Evolutionary conservation across 257 asterid species (phyloP).

Genomic region (Solanum verrucosum): DNA sequence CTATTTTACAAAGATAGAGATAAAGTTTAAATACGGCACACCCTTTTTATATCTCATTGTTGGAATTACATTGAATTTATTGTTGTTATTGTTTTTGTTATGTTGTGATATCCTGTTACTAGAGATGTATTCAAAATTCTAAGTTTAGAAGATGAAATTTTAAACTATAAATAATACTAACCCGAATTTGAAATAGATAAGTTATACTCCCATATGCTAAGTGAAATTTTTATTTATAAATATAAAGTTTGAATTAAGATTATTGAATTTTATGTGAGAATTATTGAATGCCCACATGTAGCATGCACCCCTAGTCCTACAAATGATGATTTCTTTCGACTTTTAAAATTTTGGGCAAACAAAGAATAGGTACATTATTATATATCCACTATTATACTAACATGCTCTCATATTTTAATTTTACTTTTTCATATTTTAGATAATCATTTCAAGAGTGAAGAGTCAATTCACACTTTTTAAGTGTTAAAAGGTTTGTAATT

Average conservation of each 20-base stretch:
- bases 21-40: neutral
- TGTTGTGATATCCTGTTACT: neutral
- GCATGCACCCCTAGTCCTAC: neutral
- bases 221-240: neutral
- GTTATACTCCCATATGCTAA: neutral
- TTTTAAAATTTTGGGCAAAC: neutral
- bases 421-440: neutral
- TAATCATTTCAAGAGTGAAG: neutral
- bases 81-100: neutral
- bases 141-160: neutral
- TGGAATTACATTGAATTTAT: neutral
- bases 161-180: neutral
- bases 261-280: neutral
- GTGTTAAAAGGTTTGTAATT: neutral
- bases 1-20: neutral
- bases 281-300: neutral
- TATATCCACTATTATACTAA: neutral
- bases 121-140: neutral
- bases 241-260: neutral
- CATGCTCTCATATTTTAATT: neutral
- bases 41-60: neutral
- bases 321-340: neutral
- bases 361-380: neutral
- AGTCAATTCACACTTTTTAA: neutral
- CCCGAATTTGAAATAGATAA: neutral